phyloP scores from a whole-genome alignment of 169 alveolate genomes.

The Pseudocohnilembus persalinus region DNA sequence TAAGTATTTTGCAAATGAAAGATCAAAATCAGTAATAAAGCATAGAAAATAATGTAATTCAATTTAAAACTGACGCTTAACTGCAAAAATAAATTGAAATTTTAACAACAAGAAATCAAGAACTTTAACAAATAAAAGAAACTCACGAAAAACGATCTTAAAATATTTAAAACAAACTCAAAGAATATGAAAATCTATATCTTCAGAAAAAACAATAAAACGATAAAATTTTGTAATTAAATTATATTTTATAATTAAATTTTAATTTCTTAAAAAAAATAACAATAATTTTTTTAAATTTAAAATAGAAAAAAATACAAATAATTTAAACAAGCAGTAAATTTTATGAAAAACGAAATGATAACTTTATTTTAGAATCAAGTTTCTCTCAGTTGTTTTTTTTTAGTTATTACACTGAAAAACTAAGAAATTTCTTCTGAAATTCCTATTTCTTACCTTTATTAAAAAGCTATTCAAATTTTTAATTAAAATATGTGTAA shows the following conservation, averaged over 20 bases:
- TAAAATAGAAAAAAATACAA: background rate
- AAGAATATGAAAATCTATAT: background rate
- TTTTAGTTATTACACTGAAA: background rate
- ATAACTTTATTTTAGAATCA: no score
- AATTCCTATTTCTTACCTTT: background rate
- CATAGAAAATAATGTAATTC: no score
- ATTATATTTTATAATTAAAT: no score
- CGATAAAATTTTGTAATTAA: background rate
- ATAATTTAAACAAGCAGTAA: background rate
- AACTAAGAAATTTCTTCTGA: background rate
- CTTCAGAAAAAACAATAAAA: no score
- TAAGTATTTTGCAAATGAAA: no score
- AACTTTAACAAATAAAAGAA: no score
- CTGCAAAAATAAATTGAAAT: no score
- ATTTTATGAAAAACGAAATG: background rate
- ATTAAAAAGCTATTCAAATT: background rate
- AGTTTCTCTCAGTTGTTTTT: background rate
- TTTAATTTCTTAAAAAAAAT: no score
- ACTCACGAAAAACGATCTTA: background rate
- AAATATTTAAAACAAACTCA: no score
- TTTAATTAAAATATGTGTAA: background rate
- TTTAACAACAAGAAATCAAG: background rate
- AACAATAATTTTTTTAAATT: no score
- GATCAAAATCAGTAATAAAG: no score
- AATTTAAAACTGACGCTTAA: no score